phyloP scores from a whole-genome alignment of 148 eudicot genomes.

The Camellia japonica region DNA sequence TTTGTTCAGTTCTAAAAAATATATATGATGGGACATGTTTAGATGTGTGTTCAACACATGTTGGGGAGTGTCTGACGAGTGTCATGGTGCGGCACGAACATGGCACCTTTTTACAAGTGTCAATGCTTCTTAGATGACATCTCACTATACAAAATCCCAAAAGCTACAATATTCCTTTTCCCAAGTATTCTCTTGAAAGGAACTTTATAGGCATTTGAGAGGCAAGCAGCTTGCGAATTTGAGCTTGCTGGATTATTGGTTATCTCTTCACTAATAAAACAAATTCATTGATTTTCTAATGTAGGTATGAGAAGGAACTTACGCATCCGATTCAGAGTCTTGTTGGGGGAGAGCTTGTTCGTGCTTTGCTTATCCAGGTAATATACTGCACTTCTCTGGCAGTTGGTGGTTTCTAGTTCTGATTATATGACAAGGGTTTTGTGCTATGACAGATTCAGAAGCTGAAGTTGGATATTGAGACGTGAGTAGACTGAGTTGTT shows the following conservation, averaged over 20 bases:
- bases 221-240: too few relatives aligned
- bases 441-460: constrained; percentile 75
- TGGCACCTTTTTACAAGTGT: too few relatives aligned
- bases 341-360: constrained; percentile 89
- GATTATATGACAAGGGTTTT: constrained; percentile 21
- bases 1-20: too few relatives aligned
- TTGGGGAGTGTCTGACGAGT: too few relatives aligned
- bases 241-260: neutral
- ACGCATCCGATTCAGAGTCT: constrained; percentile 81
- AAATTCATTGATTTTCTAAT: neutral
- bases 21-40: too few relatives aligned
- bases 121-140: too few relatives aligned
- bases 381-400: constrained; percentile 8
- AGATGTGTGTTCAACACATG: too few relatives aligned
- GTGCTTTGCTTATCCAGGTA: constrained; percentile 95
- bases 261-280: neutral
- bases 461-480: constrained; percentile 94
- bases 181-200: too few relatives aligned
- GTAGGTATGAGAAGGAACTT: constrained; percentile 93
- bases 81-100: too few relatives aligned
- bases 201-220: too few relatives aligned
- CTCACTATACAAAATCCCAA: too few relatives aligned
- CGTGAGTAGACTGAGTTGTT: constrained; percentile 52
- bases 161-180: too few relatives aligned
- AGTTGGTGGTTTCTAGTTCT: constrained; percentile 6